Evolutionary conservation across 2,329 filamentous ascomycete genomes (phyloP), one percentile per base, ranked within the genome.

Genomic region (Taxawa tesnikishii): DNA sequence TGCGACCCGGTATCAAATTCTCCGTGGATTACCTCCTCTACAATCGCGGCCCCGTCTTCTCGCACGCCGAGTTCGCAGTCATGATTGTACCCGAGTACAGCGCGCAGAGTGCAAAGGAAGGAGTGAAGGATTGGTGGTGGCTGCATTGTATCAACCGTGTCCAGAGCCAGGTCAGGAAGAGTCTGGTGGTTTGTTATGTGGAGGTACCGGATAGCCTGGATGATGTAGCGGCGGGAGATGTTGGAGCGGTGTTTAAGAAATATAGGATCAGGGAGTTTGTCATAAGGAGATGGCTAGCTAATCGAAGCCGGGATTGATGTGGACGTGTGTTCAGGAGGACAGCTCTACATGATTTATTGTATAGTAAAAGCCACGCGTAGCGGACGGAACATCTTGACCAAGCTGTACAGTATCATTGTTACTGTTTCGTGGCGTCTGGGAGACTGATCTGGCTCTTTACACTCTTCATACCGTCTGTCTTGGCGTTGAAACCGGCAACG

Each of bases 1-100:
- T 92, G 1, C 79, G 92, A 10, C 76, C 82, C 4, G 92, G 90
- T 21, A 78, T 93, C 52, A 98, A 98, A 51, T 98, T 98, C 46
- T 83, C 83, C 14, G 82, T 85, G 7, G 90, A 98, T 55, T 94
- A 83, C 63, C 63, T 98, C n/a, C 70, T 98, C 6, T 98, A 98
- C 58, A 78, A 84, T 35, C 79, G 85, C 13, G 90, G 90, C 0
- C 90, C 90, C 0, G 88, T 90, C 0, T 96, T 98, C 54, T 77
- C 84, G 14, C 90, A 98, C 51, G 90, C 90, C 14, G 85, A 96
- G 50, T 98, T 94, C 50, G 87, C 83, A 1, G 61, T 94, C 26
- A 67, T 88, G 15, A 74, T 98, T 25, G 52, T 96, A 3, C 88
- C 90, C 0, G 79, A 84, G 0, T 96, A 92, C 50, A 50, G 49